phyloP scores from a whole-genome alignment of 2,329 filamentous ascomycete species.

The Phoma sp. region DNA sequence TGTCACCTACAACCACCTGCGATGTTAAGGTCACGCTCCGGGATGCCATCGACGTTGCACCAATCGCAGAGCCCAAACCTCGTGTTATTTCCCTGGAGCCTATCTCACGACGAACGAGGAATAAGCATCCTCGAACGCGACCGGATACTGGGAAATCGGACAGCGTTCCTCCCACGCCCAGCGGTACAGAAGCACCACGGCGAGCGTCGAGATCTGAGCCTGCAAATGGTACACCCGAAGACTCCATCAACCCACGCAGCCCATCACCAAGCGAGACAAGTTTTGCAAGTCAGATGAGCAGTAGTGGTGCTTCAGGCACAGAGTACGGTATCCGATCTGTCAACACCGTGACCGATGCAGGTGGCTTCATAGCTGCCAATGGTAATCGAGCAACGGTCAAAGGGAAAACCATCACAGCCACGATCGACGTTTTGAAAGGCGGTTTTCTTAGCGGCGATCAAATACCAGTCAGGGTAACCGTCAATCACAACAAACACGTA shows the following conservation, averaged over 20 bases:
- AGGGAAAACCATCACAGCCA: slow-evolving; percentile 81
- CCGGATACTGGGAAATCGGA: slow-evolving; percentile 25
- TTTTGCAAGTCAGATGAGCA: slow-evolving; percentile 64
- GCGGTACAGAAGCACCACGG: slow-evolving; percentile 29
- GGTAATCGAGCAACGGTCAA: slow-evolving; percentile 65
- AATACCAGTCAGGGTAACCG: slow-evolving; percentile 78
- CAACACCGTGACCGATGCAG: slow-evolving; percentile 58
- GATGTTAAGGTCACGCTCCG: slow-evolving; percentile 81
- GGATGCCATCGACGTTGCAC: slow-evolving; percentile 84
- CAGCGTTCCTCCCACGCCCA: slow-evolving; percentile 22
- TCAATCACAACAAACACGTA: slow-evolving; percentile 88
- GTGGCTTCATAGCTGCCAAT: slow-evolving; percentile 47
- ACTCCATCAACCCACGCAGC: slow-evolving; percentile 48
- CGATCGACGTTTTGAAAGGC: slow-evolving; percentile 80
- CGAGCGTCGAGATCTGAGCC: slow-evolving; percentile 33
- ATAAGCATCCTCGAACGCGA: slow-evolving; percentile 56
- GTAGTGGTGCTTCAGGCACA: slow-evolving; percentile 57
- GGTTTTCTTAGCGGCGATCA: slow-evolving; percentile 87
- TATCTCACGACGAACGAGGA: slow-evolving; percentile 73
- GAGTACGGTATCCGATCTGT: slow-evolving; percentile 52
- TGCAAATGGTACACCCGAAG: slow-evolving; percentile 34
- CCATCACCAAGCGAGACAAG: slow-evolving; percentile 58
- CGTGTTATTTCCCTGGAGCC: slow-evolving; percentile 88
- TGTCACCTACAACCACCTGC: slow-evolving; percentile 79
- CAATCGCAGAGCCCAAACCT: slow-evolving; percentile 75